phyloP scores from a whole-genome alignment of 257 asterid species.

The Solanum acaule region DNA sequence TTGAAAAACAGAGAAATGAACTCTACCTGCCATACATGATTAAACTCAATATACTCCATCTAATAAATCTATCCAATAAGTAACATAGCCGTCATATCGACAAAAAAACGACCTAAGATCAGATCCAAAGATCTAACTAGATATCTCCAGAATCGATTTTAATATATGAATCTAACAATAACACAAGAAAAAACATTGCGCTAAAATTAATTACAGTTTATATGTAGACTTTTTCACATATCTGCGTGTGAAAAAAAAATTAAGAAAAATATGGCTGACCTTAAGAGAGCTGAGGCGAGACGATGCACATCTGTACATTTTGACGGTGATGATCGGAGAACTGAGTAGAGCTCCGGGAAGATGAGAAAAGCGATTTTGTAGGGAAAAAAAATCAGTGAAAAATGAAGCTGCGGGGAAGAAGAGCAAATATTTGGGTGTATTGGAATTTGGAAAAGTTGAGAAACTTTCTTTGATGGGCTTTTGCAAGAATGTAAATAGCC shows the following conservation, averaged over 20 bases:
- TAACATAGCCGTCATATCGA: background rate
- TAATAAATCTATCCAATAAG: background rate
- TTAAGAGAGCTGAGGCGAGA: slow-evolving; percentile 11
- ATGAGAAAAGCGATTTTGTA: background rate
- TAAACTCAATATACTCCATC: background rate
- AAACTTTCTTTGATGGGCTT: background rate
- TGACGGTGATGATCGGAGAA: background rate
- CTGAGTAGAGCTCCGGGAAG: background rate
- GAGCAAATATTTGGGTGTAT: slow-evolving; percentile 64
- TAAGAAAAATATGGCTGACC: background rate
- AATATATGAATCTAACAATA: background rate
- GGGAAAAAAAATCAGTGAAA: background rate
- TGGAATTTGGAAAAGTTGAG: slow-evolving; percentile 23
- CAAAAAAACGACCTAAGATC: background rate
- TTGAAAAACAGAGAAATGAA: background rate
- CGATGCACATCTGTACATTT: slow-evolving; percentile 9
- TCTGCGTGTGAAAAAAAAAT: background rate
- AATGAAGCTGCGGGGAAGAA: background rate
- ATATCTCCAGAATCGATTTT: background rate
- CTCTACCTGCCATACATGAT: background rate
- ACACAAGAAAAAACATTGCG: background rate
- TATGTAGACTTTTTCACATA: background rate
- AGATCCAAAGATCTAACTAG: background rate
- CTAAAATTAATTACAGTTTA: background rate
- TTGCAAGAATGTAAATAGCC: background rate